Conservation (phyloP, 768 basidiomycete species). For the Obba rivulosa region DNA sequence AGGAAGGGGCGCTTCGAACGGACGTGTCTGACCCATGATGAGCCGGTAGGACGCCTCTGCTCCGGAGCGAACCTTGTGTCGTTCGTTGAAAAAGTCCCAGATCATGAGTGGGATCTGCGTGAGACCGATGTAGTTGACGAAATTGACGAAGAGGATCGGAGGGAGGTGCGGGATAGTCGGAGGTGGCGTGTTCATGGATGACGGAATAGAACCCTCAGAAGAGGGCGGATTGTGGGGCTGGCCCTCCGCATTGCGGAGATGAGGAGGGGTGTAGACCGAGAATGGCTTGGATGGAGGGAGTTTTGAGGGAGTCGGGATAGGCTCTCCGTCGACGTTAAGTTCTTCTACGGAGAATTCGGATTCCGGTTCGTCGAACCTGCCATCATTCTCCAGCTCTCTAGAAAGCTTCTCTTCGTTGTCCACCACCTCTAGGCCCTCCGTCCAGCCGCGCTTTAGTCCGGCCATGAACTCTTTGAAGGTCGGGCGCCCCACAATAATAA, state of each 20-base stretch:
- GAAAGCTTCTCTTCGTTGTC: slow-evolving; percentile 72
- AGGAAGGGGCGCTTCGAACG: slow-evolving; percentile 39
- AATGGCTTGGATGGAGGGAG: slow-evolving; percentile 29
- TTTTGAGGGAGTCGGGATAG: slow-evolving; percentile 36
- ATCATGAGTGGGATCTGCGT: slow-evolving; percentile 85
- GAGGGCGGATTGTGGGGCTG: slow-evolving; percentile 17
- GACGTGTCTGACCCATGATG: slow-evolving; percentile 56
- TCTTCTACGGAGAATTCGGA: slow-evolving; percentile 25
- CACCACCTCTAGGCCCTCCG: slow-evolving; percentile 58
- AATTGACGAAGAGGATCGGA: slow-evolving; percentile 73
- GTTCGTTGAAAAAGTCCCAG: slow-evolving; percentile 88
- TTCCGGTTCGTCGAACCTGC: slow-evolving; percentile 69
- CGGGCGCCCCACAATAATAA: slow-evolving; percentile 80
- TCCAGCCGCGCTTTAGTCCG: slow-evolving; percentile 83
- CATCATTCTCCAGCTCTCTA: slow-evolving; percentile 61
- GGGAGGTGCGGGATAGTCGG: slow-evolving; percentile 64
- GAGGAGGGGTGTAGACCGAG: slow-evolving; percentile 19
- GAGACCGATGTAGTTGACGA: slow-evolving; percentile 73
- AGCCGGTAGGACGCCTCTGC: slow-evolving; percentile 78
- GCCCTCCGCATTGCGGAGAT: slow-evolving; percentile 16
- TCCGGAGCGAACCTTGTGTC: slow-evolving; percentile 72
- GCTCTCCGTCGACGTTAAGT: slow-evolving; percentile 29
- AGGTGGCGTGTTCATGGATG: slow-evolving; percentile 43
- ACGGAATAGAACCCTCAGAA: slow-evolving; percentile 17
- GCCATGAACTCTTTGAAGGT: slow-evolving; percentile 94